These are phyloP conservation scores for Alloascoidea africana DNA, from an alignment of 805 yeast genomes.

Conservation along the genomic window DNA sequence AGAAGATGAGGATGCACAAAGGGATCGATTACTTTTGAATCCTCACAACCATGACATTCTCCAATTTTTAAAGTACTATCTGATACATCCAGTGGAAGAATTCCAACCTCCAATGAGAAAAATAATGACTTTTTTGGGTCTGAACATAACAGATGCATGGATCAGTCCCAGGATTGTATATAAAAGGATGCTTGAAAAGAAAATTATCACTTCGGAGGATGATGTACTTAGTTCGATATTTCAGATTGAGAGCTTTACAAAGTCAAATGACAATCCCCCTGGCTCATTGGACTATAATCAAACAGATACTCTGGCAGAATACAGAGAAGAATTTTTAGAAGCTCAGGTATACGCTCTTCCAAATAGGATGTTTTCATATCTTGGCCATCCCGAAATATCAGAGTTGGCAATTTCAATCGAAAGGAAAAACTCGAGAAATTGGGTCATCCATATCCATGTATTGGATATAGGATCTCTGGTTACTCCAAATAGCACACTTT, in stretches of 20 bases:
- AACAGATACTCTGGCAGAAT: too few relatives aligned
- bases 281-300: too few relatives aligned
- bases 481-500: not conserved
- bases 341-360: not conserved
- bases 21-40: not conserved
- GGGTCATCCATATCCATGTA: not conserved
- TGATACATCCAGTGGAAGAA: not conserved
- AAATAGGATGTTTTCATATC: not conserved
- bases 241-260: too few relatives aligned
- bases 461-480: not conserved
- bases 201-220: too few relatives aligned
- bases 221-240: too few relatives aligned
- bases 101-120: not conserved
- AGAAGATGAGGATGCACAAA: not conserved
- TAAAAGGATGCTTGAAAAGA: not conserved
- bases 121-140: not conserved
- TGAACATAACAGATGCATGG: not conserved
- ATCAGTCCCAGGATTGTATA: not conserved
- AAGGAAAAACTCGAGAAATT: conserved; percentile 1
- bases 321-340: too few relatives aligned
- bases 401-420: not conserved
- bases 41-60: not conserved
- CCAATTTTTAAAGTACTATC: not conserved
- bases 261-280: too few relatives aligned
- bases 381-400: not conserved